Base-by-base conservation (phyloP, 164 flowering plant genomes). In the Magnolia sinica region DNA sequence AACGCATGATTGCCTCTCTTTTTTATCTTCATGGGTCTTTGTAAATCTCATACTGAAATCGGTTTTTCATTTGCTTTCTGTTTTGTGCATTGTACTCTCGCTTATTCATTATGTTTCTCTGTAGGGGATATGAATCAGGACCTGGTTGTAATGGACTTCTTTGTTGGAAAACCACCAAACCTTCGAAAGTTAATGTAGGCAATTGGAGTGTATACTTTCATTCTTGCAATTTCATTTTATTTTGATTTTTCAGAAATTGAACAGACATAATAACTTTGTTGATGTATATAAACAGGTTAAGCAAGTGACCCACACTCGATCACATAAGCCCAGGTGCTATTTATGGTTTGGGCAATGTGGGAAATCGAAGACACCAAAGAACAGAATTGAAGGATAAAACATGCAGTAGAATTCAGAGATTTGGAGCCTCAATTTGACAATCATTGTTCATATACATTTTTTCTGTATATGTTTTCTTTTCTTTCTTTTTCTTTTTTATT, bases 111-210 rank as follows among this genome's bases (percentile, higher is more conserved):
- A 71, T 71, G 61, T 55, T 55, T 73, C 19, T 74, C 5, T 68
- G 19, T 20, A 75, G 74, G 31, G 74, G 63, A 71, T 77, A 71
- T 24, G 79, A 77, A 20, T 77, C 79, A 22, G 79, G 70, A 27
- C 79, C 74, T 9, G 74, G 75, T 22, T 77, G 79, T 74, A 71
- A 50, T 61, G 70, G 79, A 13, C 45, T 71, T 9, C 74, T 77
- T 64, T 77, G 79, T 37, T 77, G 79, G 79, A 71, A 77, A 77
- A 71, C 71, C 70, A 18, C 63, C 64, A 71, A 51, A 64, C 20
- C 61, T 22, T 68, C 45, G 16, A 23, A 31, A 27, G 79, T 63
- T n/a, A 69, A 59, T 74, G 77, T 70, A 68, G 0, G 29, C 31
- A 10, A 19, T 16, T 14, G 68, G 51, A 55, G 73, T 61, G 16